Percentiles rank a stretch among this genome's conserved stretches.
Conservation (phyloP, 176 grass and related monocot genomes). For the Eleusine indica region DNA sequence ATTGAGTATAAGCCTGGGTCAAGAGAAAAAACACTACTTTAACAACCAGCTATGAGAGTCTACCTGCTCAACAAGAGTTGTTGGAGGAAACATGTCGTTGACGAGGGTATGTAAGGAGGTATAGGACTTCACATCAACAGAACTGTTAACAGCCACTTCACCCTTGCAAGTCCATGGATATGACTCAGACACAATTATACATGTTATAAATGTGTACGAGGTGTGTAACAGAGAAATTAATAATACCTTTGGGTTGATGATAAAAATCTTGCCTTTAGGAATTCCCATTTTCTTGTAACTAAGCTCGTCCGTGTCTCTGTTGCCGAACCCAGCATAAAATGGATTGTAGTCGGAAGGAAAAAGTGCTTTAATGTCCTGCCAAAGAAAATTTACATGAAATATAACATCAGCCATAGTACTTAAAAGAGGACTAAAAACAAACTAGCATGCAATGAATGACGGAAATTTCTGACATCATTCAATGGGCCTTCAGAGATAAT, state of each 20-base stretch:
- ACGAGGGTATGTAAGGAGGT: constrained; percentile 97
- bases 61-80: constrained; percentile 97
- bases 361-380: constrained; percentile 96
- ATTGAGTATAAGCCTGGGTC: not conserved
- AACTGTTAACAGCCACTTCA: constrained; percentile 92
- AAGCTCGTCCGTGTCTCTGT: constrained; percentile 97
- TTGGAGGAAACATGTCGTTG: constrained; percentile 98
- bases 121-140: constrained; percentile 93
- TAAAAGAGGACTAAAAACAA: not conserved
- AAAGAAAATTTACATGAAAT: constrained; percentile 26
- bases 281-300: constrained; percentile 98
- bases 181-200: constrained; percentile 15
- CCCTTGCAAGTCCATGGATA: constrained; percentile 63
- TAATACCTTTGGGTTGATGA: constrained; percentile 95
- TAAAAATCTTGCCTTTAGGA: constrained; percentile 99
- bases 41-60: constrained; percentile 22
- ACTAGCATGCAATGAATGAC: not conserved
- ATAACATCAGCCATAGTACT: not conserved
- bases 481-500: not conserved
- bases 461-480: not conserved
- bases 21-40: not conserved
- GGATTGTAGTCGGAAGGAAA: constrained; percentile 97
- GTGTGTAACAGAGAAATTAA: constrained; percentile 6
- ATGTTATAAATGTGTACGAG: not conserved
- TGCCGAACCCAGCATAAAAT: constrained; percentile 99